Evolutionary conservation across 192 early-diverging fungal species (phyloP), one percentile per base, ranked within the genome.

Genomic region (Backusella psychrophila): DNA sequence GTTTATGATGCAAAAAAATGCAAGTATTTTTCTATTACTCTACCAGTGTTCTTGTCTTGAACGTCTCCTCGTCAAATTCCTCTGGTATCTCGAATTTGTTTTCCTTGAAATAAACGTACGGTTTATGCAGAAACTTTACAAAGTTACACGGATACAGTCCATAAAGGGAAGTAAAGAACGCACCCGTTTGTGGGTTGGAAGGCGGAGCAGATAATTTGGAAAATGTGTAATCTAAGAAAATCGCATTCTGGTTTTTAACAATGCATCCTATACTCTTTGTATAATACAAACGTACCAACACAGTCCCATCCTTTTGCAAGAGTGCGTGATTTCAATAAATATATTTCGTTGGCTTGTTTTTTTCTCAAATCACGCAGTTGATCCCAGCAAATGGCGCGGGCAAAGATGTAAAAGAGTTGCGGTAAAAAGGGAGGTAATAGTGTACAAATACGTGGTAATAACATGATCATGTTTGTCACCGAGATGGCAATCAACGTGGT

Each of bases 111-210:
- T 86, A 87, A 19, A 38, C 52, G 23, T 82, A 77, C 0, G 86
- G 84, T n/a, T 73, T 34, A 66, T 82, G 87, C 36, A 89, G 49
- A 65, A 89, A 89, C 26, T 83, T 79, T 1, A 87, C 41, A 52
- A 87, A 82, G 65, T 85, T 89, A 69, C 86, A 87, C 26, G 88
- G 88, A 71, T 84, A 89, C 17, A 89, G 77, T 0, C 89, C 89
- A 65, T 90, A 90, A 29, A 90, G 75, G 44, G 84, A 85, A 14
- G 89, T 86, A 49, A 90, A 90, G 23, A 90, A 80, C 2, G 82
- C 59, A 8, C 82, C 81, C 0, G 87, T 83, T n/a, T 82, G 82
- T 9, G 87, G 87, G 44, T 88, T 86, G 4, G 85, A 84, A 23
- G 85, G 85, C 17, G 85, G 85, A 26, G 85, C 85, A 11, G 80